phyloP scores from a whole-genome alignment of 2,329 filamentous ascomycete genomes.

The Alternaria gaisen region DNA sequence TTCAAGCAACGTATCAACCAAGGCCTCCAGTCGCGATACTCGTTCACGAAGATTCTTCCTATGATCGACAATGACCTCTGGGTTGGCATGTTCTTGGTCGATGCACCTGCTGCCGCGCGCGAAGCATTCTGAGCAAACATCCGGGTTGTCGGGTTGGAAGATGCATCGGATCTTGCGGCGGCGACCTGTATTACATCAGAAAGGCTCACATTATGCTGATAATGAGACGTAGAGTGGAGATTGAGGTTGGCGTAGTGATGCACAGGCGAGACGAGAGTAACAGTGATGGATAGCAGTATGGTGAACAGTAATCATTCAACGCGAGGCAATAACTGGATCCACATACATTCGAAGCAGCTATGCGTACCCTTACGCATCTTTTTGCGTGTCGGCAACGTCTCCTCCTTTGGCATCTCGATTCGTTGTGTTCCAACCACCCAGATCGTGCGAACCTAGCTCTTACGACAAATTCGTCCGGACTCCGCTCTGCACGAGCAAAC shows the following conservation, averaged over 20 bases:
- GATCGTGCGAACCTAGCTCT: conserved; percentile 12
- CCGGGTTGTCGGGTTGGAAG: conserved; percentile 50
- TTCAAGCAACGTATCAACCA: conserved; percentile 51
- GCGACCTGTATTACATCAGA: conserved; percentile 52
- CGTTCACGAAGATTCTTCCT: conserved; percentile 55
- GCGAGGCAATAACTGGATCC: conserved; percentile 13
- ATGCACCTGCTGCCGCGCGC: conserved; percentile 57
- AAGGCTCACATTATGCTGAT: not conserved
- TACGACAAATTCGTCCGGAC: conserved; percentile 34
- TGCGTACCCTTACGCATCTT: conserved; percentile 57
- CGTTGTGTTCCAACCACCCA: conserved; percentile 16
- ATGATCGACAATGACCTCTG: conserved; percentile 52
- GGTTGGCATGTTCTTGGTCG: conserved; percentile 55
- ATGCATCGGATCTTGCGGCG: conserved; percentile 62
- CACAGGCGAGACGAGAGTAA: conserved; percentile 9
- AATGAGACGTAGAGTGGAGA: not conserved
- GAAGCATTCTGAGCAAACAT: conserved; percentile 57
- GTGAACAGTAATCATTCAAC: conserved; percentile 10
- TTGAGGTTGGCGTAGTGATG: conserved; percentile 10
- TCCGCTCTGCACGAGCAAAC: conserved; percentile 12
- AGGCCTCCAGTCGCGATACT: conserved; percentile 53
- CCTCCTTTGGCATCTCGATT: conserved; percentile 49
- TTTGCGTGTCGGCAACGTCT: conserved; percentile 46
- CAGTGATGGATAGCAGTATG: conserved; percentile 6
- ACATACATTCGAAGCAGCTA: conserved; percentile 57